Evolutionary conservation across 2,329 filamentous ascomycete genomes (phyloP), one percentile per base, ranked within the genome.

Genomic region (Trichoderma koningii): DNA sequence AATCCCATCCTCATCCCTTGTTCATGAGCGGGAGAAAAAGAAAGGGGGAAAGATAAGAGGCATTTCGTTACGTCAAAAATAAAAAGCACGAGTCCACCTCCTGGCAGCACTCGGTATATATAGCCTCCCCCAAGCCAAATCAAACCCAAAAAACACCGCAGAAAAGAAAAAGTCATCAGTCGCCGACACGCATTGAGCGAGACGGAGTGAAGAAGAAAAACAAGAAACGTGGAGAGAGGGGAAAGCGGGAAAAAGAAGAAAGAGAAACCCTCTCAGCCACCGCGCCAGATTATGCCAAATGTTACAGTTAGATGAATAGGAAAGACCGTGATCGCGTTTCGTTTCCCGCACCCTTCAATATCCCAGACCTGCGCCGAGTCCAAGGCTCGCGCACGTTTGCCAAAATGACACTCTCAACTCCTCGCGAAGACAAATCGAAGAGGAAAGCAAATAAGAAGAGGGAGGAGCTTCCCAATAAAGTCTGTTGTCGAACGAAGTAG

Each of bases 271-370:
- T 59, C 50, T 70, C 72, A 48, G 51, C 45, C 57, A 63, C 68
- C 70, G 72, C 72, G 72, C 72, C 72, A 66, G 62, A 71, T 63
- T 69, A 71, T 73, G 73, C 71, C 70, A 71, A 63, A 72, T 72
- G 65, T 71, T 70, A 71, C 67, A 70, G 65, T 67, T 44, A 47
- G 48, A 55, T 47, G 50, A 63, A 63, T 63, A 63, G 26, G 30
- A 55, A 47, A 61, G 41, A 23, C 45, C 60, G 60, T 63, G 34
- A 55, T 53, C 38, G 50, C 60, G 42, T 63, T 63, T 53, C 50
- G 19, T 42, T 47, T 30, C 41, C 34, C n/a, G 60, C 57, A 53
- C 41, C 34, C 12, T 50, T 34, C 50, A 45, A 55, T 47, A 63
- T 63, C 41, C 50, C 47, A 55, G 60, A 51, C 41, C 53, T 28